These are phyloP conservation scores for Calonectria hongkongensis DNA, from an alignment of 2,329 filamentous ascomycete genomes.

Conservation along the genomic window DNA sequence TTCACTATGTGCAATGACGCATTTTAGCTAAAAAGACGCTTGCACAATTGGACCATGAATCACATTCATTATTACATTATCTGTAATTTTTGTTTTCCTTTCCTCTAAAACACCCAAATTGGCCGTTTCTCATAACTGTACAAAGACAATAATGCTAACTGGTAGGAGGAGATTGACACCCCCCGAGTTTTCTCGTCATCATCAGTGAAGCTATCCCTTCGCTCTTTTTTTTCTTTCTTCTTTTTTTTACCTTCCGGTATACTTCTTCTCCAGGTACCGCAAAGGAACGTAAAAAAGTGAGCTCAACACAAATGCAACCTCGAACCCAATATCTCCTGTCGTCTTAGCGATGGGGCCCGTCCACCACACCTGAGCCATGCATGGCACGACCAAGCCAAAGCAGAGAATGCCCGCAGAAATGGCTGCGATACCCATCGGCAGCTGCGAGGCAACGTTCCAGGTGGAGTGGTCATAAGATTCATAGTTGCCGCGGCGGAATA, in stretches of 20 bases:
- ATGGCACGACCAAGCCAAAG: conserved; percentile 73
- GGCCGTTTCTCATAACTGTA: conserved; percentile 31
- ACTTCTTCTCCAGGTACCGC: conserved; percentile 66
- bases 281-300: conserved; percentile 68
- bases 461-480: conserved; percentile 66
- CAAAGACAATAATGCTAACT: conserved; percentile 11
- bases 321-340: conserved; percentile 80
- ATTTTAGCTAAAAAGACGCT: not conserved
- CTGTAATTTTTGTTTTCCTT: conserved; percentile 15
- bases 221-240: not conserved
- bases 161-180: not conserved
- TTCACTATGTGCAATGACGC: not conserved
- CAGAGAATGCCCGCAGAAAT: conserved; percentile 66
- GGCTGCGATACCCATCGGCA: conserved; percentile 69
- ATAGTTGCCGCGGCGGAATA: conserved; percentile 68
- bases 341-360: conserved; percentile 75
- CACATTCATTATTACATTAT: conserved; percentile 27
- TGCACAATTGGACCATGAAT: conserved; percentile 7
- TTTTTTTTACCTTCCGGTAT: conserved; percentile 50
- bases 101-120: conserved; percentile 19
- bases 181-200: not conserved
- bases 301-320: conserved; percentile 75
- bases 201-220: not conserved
- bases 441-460: conserved; percentile 67
- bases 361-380: conserved; percentile 78